Conservation (phyloP, 164 flowering plant genomes). For the Aristolochia contorta region DNA sequence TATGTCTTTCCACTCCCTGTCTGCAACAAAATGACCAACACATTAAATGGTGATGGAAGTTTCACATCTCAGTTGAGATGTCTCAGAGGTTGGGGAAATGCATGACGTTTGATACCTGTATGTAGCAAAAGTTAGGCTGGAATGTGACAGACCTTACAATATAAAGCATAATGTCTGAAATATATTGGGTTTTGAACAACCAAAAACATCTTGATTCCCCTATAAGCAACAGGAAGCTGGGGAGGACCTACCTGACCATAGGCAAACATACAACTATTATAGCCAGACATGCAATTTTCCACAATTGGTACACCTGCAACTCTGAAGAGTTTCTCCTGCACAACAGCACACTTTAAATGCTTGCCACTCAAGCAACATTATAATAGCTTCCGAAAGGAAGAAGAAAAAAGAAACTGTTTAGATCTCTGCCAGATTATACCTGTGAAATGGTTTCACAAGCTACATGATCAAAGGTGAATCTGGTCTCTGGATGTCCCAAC, state of each 20-base stretch:
- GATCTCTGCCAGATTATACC: constrained; percentile 23
- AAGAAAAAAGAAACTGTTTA: not conserved
- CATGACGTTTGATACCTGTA: too few relatives aligned
- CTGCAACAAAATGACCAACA: constrained; percentile 31
- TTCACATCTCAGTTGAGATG: too few relatives aligned
- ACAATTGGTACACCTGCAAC: constrained; percentile 88
- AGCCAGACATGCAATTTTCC: constrained; percentile 95
- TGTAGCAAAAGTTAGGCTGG: too few relatives aligned
- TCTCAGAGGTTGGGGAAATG: too few relatives aligned
- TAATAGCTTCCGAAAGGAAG: not conserved
- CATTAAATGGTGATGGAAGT: too few relatives aligned
- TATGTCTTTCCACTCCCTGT: constrained; percentile 97
- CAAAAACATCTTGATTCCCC: not conserved
- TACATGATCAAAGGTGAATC: constrained; percentile 84
- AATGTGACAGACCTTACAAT: too few relatives aligned
- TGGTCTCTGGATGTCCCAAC: constrained; percentile 87
- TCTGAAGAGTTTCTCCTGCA: constrained; percentile 70
- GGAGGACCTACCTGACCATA: constrained; percentile 71
- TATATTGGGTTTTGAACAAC: not conserved
- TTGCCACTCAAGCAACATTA: not conserved
- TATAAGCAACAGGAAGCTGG: constrained; percentile 1
- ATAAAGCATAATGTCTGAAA: too few relatives aligned
- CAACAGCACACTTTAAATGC: not conserved
- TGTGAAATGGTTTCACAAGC: constrained; percentile 76
- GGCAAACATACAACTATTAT: constrained; percentile 93